phyloP scores from a whole-genome alignment of 75 land plant species.

The Selaginella moellendorffii region DNA sequence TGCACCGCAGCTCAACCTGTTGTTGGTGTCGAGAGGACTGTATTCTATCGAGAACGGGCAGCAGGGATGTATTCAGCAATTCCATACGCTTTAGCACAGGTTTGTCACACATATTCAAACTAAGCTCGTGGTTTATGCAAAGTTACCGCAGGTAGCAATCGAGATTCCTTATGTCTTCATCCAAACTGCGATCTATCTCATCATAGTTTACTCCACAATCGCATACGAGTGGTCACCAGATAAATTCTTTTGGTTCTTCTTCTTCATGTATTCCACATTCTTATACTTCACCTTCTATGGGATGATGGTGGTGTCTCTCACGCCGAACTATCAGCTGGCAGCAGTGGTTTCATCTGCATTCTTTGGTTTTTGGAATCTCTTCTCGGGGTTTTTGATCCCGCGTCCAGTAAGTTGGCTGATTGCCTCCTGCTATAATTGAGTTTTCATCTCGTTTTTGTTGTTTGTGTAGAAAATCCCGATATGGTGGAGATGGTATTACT shows the following conservation, averaged over 20 bases:
- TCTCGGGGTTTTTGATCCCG: not conserved
- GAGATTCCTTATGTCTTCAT: not conserved
- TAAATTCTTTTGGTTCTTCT: not conserved
- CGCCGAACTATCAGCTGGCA: not conserved
- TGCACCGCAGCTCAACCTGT: too few species aligned
- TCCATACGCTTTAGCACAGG: constrained; percentile 10
- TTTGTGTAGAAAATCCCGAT: not conserved
- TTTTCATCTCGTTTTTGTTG: not conserved
- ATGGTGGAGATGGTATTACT: not conserved
- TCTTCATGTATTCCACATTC: not conserved
- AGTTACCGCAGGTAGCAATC: not conserved
- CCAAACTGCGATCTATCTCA: not conserved
- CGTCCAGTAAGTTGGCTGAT: not conserved
- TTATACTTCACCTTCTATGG: constrained; percentile 5
- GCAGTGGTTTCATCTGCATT: not conserved
- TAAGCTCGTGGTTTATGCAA: not conserved
- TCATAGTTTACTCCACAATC: not conserved
- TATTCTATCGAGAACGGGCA: constrained; percentile 3
- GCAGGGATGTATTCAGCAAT: constrained; percentile 13
- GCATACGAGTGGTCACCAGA: not conserved
- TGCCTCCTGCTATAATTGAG: not conserved
- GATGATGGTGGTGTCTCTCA: not conserved
- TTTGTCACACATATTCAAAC: not conserved
- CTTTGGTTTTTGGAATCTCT: constrained; percentile 1
- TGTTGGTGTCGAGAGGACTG: too few species aligned